Evolutionary conservation across 805 yeast species (phyloP).

Genomic region (Debaryomyces hansenii): DNA sequence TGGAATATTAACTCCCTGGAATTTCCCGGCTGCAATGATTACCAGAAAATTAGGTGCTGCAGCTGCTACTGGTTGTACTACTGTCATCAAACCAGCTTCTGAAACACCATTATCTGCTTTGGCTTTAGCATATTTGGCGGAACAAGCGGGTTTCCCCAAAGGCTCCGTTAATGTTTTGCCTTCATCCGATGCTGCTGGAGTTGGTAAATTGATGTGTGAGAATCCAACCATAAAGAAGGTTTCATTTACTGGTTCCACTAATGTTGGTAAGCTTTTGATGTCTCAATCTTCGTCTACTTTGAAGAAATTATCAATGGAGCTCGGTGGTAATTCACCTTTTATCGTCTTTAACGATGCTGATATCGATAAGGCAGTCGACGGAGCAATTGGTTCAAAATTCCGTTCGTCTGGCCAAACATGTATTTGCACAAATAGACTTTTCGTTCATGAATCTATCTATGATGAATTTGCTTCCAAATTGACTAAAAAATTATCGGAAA

Average conservation of each 20-base stretch:
- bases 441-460: slow-evolving; percentile 51
- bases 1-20: slow-evolving; percentile 82
- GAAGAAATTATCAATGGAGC: slow-evolving; percentile 61
- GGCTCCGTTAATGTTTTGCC: slow-evolving; percentile 69
- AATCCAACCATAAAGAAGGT: slow-evolving; percentile 50
- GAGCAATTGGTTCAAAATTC: slow-evolving; percentile 55
- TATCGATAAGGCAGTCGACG: slow-evolving; percentile 54
- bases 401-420: slow-evolving; percentile 67
- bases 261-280: slow-evolving; percentile 61
- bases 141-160: slow-evolving; percentile 68
- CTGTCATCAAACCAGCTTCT: slow-evolving; percentile 74
- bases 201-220: slow-evolving; percentile 55
- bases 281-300: slow-evolving; percentile 55
- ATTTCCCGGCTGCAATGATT: slow-evolving; percentile 80
- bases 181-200: slow-evolving; percentile 43
- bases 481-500: slow-evolving; percentile 33
- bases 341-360: slow-evolving; percentile 63
- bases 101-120: slow-evolving; percentile 76
- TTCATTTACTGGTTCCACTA: slow-evolving; percentile 66
- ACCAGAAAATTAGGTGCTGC: slow-evolving; percentile 76
- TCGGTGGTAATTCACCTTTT: slow-evolving; percentile 70
- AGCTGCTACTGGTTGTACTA: slow-evolving; percentile 76
- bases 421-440: slow-evolving; percentile 61
- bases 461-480: slow-evolving; percentile 48
- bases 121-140: slow-evolving; percentile 60